phyloP scores from a whole-genome alignment of 2,329 filamentous ascomycete species.

The Pseudogymnoascus sp. region DNA sequence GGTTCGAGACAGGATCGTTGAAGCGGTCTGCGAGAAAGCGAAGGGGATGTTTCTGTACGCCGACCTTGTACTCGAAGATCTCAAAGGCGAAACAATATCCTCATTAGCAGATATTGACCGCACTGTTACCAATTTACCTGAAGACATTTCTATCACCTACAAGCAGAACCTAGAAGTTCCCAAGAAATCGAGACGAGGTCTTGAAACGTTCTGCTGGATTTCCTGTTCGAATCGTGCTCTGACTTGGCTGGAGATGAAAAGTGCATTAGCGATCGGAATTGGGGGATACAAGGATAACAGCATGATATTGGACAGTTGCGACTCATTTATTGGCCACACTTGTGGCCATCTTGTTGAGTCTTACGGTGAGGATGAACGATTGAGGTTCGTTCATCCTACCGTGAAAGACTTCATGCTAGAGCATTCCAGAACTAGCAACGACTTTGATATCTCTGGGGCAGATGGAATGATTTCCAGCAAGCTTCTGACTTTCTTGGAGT shows the following conservation, averaged over 20 bases:
- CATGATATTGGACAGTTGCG: conserved; percentile 1
- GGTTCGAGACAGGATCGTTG: not conserved
- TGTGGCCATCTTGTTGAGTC: conserved; percentile 7
- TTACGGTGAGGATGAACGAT: not conserved
- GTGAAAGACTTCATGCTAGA: conserved; percentile 6
- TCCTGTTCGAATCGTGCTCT: not conserved
- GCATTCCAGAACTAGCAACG: not conserved
- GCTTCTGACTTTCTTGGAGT: conserved; percentile 6
- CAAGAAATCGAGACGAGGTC: not conserved
- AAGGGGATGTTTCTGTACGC: conserved; percentile 10
- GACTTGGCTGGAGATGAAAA: conserved; percentile 8
- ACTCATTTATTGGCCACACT: not conserved
- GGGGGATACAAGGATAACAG: not conserved
- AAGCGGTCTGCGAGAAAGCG: not conserved
- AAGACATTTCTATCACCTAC: not conserved
- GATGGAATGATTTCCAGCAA: conserved; percentile 2
- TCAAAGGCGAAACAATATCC: conserved; percentile 2
- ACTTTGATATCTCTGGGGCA: not conserved
- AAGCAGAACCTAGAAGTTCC: not conserved
- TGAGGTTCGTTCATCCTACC: conserved; percentile 7
- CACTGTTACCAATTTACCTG: not conserved
- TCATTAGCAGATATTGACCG: not conserved
- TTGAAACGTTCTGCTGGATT: conserved; percentile 7
- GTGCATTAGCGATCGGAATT: not conserved
- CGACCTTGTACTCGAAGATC: conserved; percentile 5